Evolutionary conservation across 352 stramenopile species (phyloP), one percentile per base, ranked within the genome.

Genomic region (Pythium dissimile): DNA sequence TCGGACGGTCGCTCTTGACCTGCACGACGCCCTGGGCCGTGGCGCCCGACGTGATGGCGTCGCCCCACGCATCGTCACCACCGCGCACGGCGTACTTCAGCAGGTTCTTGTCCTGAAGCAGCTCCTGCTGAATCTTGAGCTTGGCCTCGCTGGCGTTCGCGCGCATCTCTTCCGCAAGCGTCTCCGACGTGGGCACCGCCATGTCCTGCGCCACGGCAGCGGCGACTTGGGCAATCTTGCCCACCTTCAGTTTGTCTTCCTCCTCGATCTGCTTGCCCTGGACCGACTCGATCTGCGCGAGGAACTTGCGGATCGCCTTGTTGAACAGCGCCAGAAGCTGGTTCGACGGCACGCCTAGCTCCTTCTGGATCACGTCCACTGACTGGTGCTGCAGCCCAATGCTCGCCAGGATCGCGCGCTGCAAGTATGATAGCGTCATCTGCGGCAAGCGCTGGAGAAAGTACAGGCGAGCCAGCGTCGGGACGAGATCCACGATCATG

Each of bases 241-340:
- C 24, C 24, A 78, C 72, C 55, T 92, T 73, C 24, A 84, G 67
- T 60, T 89, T 66, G 37, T 75, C 71, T 72, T 97, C 72, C 72
- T 79, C 62, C 83, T 97, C 73, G n/a, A 94, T 56, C 86, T 86
- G 78, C 67, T 88, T 87, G 66, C 87, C 80, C 62, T 90, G 66
- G 9, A 97, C 63, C 27, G 68, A 61, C 56, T 96, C 80, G 30
- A 97, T 71, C 59, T 88, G 77, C 42, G 72, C 70, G 16, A 88
- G 64, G 58, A 97, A 94, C 73, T 98, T 98, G 53, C 87, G 77
- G 30, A 97, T 79, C 15, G 80, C 76, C 73, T 99, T 99, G 77
- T 99, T 99, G 70, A 99, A 99, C 51, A 99, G 92, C 47, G 97
- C 97, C 21, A 99, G 72, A 20, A 99, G 70, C 73, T 99, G 96